phyloP scores from a whole-genome alignment of 1,284 basidiomycete species.

The Agroathelia rolfsii region DNA sequence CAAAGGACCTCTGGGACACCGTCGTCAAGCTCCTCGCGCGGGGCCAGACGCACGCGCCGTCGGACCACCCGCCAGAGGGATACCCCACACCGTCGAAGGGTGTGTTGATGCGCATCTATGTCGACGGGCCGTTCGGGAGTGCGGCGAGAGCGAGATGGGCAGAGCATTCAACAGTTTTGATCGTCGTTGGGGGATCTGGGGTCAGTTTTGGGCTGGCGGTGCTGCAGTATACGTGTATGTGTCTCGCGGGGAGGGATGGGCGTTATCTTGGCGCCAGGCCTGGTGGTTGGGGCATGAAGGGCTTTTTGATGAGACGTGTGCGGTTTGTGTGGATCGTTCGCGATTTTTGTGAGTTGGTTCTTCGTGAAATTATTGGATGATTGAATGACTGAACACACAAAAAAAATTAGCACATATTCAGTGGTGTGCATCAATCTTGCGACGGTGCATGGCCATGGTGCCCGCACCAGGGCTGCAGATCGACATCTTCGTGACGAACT shows the following conservation, averaged over 20 bases:
- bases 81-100: conserved; percentile 33
- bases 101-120: conserved; percentile 51
- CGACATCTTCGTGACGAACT: conserved; percentile 75
- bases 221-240: conserved; percentile 60
- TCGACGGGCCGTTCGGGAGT: conserved; percentile 80
- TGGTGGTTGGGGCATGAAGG: conserved; percentile 32
- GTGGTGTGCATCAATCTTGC: conserved; percentile 69
- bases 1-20: conserved; percentile 61
- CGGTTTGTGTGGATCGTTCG: conserved; percentile 81
- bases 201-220: conserved; percentile 70
- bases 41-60: conserved; percentile 20
- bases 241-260: conserved; percentile 47
- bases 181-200: conserved; percentile 76
- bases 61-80: conserved; percentile 25
- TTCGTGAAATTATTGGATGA: background rate
- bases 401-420: conserved; percentile 58
- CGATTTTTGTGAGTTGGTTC: conserved; percentile 57
- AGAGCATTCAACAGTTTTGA: conserved; percentile 51
- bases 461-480: conserved; percentile 52
- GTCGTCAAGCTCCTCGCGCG: conserved; percentile 26
- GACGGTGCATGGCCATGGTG: conserved; percentile 59
- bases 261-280: conserved; percentile 30
- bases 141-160: conserved; percentile 59
- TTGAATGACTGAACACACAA: background rate
- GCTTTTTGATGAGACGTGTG: conserved; percentile 47